A percentile compares a stretch with the other conserved stretches of the same genome.
phyloP scores from a whole-genome alignment of 257 asterid species.

The Solanum sitiens region DNA sequence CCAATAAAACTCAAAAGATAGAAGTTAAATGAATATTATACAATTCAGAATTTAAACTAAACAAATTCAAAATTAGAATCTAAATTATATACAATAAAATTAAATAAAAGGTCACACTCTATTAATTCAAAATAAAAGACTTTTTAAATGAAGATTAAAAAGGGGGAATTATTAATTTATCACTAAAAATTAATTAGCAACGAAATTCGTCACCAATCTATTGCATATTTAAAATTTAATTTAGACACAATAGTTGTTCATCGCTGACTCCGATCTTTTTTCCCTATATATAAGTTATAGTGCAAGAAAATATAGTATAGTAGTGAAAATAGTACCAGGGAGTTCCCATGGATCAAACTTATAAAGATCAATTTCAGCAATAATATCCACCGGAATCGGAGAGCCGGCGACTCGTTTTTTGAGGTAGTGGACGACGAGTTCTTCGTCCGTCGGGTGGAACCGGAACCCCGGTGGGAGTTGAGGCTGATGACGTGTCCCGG shows the following conservation, averaged over 20 bases:
- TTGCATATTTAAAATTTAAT: neutral
- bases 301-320: neutral
- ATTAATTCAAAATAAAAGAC: no score
- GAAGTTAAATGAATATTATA: no score
- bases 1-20: neutral
- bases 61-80: no score
- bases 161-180: neutral
- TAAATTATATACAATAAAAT: no score
- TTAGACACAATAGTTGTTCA: neutral
- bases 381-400: constrained; percentile 48
- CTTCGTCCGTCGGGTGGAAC: constrained; percentile 66
- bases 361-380: constrained; percentile 54
- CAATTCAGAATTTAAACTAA: no score
- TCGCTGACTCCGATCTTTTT: neutral
- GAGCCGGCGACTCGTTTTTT: constrained; percentile 35
- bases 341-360: constrained; percentile 61
- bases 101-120: no score
- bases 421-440: constrained; percentile 52
- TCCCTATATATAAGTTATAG: neutral
- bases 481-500: constrained; percentile 29
- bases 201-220: neutral
- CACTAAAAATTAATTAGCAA: neutral
- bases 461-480: constrained; percentile 61
- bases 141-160: neutral
- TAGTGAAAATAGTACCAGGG: constrained; percentile 23